These are phyloP conservation scores for Pseudogymnoascus pannorum DNA, from an alignment of 2,329 filamentous ascomycete species.

Conservation along the genomic window DNA sequence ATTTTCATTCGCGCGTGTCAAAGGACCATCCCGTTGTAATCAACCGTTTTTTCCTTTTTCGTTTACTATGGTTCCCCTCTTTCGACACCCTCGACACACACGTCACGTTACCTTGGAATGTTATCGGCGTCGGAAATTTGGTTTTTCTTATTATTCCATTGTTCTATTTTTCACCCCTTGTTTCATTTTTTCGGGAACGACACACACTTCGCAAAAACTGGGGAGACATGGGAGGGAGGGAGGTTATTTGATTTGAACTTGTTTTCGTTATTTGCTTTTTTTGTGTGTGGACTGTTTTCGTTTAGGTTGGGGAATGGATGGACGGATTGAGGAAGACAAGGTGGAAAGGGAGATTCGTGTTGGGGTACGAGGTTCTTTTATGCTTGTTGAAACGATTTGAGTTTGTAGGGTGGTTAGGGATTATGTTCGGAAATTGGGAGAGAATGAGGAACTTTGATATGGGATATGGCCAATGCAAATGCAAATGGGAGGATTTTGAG, in stretches of 20 bases:
- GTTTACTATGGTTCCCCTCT: not conserved
- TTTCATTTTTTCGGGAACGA: not conserved
- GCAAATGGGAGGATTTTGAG: not conserved
- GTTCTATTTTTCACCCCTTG: not conserved
- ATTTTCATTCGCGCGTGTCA: not conserved
- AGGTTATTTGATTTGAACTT: not conserved
- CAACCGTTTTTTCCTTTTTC: not conserved
- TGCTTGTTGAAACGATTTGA: not conserved
- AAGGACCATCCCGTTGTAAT: conserved; percentile 1
- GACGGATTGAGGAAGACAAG: not conserved
- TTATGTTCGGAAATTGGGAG: too few species aligned
- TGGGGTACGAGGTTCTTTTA: too few species aligned
- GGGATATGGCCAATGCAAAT: not conserved
- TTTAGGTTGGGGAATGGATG: not conserved
- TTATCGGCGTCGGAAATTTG: conserved; percentile 1
- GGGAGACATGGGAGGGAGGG: not conserved
- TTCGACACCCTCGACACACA: not conserved
- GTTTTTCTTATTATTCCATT: not conserved
- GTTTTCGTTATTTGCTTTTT: not conserved
- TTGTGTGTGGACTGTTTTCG: not conserved
- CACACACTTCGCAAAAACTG: not conserved
- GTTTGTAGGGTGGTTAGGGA: not conserved
- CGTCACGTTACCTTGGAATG: not conserved
- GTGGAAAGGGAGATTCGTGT: not conserved
- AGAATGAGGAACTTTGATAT: not conserved